Evolutionary conservation across 2,329 filamentous ascomycete genomes (phyloP).

Genomic region (Juglanconis oblonga): DNA sequence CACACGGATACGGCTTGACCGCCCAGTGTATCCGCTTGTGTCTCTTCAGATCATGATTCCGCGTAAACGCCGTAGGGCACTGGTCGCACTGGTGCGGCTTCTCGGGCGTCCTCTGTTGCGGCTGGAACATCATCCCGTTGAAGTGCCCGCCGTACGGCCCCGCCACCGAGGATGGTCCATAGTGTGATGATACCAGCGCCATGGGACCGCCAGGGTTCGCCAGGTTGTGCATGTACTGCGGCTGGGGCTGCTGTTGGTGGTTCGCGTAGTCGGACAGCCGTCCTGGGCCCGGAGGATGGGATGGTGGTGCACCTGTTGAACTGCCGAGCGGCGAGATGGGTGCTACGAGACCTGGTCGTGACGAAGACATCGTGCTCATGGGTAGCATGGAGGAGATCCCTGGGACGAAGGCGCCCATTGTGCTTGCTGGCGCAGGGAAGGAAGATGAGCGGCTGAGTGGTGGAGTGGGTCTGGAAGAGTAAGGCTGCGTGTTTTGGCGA

Average conservation of each 20-base stretch:
- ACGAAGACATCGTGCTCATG: conserved; percentile 13
- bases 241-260: conserved; percentile 24
- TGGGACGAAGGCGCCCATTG: conserved; percentile 16
- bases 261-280: conserved; percentile 30
- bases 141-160: conserved; percentile 15
- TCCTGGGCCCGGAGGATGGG: not conserved
- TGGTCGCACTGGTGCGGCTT: conserved; percentile 92
- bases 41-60: conserved; percentile 93
- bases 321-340: conserved; percentile 17
- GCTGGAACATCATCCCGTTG: conserved; percentile 41
- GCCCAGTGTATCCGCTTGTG: conserved; percentile 94
- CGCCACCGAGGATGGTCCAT: conserved; percentile 30
- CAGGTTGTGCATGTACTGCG: conserved; percentile 64
- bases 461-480: conserved; percentile 16
- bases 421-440: conserved; percentile 14
- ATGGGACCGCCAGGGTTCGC: conserved; percentile 71
- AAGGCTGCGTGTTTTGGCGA: conserved; percentile 13
- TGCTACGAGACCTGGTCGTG: conserved; percentile 46
- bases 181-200: conserved; percentile 52
- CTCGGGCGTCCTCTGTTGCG: conserved; percentile 55
- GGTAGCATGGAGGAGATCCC: conserved; percentile 19
- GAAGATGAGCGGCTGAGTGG: conserved; percentile 17
- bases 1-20: conserved; percentile 93
- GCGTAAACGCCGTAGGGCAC: conserved; percentile 90
- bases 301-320: conserved; percentile 7